Conservation (phyloP, 345 rosid genomes). For the Lepidium aucheri region DNA sequence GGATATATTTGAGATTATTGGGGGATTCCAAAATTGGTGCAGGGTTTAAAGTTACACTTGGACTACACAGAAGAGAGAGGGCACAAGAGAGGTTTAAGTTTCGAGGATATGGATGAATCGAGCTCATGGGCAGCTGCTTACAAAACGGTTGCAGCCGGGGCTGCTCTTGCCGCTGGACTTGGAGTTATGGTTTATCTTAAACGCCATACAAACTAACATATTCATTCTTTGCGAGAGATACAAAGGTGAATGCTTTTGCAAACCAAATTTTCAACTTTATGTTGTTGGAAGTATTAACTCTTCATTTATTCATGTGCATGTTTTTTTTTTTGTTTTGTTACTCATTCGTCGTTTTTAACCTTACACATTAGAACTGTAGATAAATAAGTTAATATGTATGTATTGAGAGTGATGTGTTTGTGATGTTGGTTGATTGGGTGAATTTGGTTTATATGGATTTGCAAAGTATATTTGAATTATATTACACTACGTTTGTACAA, state of each 20-base stretch:
- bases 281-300: background rate
- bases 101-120: constrained; percentile 42
- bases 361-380: background rate
- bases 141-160: constrained; percentile 84
- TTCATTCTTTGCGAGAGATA: background rate
- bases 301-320: background rate
- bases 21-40: constrained; percentile 13
- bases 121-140: constrained; percentile 92
- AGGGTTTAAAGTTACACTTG: constrained; percentile 88
- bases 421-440: background rate
- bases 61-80: constrained; percentile 42
- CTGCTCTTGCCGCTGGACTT: constrained; percentile 81
- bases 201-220: constrained; percentile 43
- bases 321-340: background rate
- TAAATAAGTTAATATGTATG: background rate
- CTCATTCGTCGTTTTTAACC: background rate
- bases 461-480: too few species aligned
- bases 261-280: background rate
- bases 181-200: constrained; percentile 71
- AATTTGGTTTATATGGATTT: too few species aligned
- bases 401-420: background rate
- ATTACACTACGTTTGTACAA: too few species aligned
- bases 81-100: constrained; percentile 27
- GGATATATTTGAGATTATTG: background rate
- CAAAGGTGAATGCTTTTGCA: background rate